Percentiles rank a stretch among this genome's conserved stretches.
Evolutionary conservation across 495 filamentous ascomycete species (phyloP).

Genomic region (Chaetomidium leptoderma): DNA sequence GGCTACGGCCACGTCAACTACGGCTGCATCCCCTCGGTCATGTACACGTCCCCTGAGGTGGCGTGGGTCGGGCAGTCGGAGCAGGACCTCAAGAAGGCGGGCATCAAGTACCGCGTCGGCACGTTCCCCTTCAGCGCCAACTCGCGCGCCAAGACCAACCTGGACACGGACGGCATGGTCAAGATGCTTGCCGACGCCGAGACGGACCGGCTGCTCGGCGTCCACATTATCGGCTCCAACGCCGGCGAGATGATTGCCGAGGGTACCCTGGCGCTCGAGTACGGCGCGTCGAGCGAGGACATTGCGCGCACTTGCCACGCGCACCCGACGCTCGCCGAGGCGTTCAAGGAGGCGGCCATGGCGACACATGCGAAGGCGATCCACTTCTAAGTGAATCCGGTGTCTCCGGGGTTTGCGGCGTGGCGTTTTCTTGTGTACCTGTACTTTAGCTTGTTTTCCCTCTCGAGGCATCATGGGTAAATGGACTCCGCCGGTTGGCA

Average conservation of each 20-base stretch:
- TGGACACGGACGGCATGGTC: conserved; percentile 92
- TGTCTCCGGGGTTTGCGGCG: background rate
- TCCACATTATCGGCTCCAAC: conserved; percentile 94
- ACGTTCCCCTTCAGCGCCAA: conserved; percentile 97
- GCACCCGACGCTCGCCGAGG: conserved; percentile 93
- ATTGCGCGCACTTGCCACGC: conserved; percentile 94
- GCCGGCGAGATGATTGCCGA: conserved; percentile 99
- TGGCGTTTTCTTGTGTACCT: conserved; percentile 23
- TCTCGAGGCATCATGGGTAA: conserved; percentile 20
- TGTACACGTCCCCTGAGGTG: conserved; percentile 99
- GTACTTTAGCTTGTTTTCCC: conserved; percentile 28
- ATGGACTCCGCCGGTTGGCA: conserved; percentile 22
- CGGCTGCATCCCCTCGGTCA: conserved; percentile 92
- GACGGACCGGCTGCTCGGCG: conserved; percentile 90
- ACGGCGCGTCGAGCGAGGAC: conserved; percentile 92
- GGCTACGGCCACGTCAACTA: conserved; percentile 99
- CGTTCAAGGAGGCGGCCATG: conserved; percentile 99
- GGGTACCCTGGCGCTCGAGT: conserved; percentile 91
- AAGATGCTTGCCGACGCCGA: conserved; percentile 97
- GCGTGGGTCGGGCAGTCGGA: conserved; percentile 99
- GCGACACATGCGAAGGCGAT: conserved; percentile 94
- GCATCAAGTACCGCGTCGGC: conserved; percentile 85
- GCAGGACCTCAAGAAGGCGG: conserved; percentile 85
- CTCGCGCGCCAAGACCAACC: conserved; percentile 96
- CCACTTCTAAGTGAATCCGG: conserved; percentile 63